phyloP scores from a whole-genome alignment of 371 early-diverging fungal species.

The Mortierella sp. region DNA sequence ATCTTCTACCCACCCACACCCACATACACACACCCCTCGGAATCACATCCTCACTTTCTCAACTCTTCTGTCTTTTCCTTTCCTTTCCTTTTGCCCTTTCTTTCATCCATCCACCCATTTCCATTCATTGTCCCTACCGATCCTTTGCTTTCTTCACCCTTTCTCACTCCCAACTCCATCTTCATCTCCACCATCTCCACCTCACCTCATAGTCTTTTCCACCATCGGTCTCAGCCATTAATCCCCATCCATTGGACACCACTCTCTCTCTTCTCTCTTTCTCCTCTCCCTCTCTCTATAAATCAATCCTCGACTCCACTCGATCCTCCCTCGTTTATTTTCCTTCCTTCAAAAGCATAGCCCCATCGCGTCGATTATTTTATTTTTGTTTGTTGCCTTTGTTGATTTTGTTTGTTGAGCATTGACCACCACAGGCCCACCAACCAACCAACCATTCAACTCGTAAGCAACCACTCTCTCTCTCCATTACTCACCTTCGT shows the following conservation, averaged over 20 bases:
- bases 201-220: neutral
- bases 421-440: neutral
- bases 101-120: neutral
- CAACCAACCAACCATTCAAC: neutral
- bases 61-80: neutral
- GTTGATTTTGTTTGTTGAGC: conserved; percentile 1
- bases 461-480: neutral
- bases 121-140: neutral
- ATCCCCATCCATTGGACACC: neutral
- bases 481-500: neutral
- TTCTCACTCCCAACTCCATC: neutral
- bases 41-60: neutral
- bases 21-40: neutral
- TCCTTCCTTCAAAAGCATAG: neutral
- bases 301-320: neutral
- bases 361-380: neutral
- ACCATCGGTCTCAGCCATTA: too few species aligned
- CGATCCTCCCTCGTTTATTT: neutral
- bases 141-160: neutral
- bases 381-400: neutral
- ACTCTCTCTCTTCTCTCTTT: neutral
- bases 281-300: neutral
- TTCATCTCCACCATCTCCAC: neutral
- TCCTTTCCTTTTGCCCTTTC: neutral
- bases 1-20: neutral